These are phyloP conservation scores for Termitomyces sp. DNA, from an alignment of 768 basidiomycete genomes.

Conservation along the genomic window DNA sequence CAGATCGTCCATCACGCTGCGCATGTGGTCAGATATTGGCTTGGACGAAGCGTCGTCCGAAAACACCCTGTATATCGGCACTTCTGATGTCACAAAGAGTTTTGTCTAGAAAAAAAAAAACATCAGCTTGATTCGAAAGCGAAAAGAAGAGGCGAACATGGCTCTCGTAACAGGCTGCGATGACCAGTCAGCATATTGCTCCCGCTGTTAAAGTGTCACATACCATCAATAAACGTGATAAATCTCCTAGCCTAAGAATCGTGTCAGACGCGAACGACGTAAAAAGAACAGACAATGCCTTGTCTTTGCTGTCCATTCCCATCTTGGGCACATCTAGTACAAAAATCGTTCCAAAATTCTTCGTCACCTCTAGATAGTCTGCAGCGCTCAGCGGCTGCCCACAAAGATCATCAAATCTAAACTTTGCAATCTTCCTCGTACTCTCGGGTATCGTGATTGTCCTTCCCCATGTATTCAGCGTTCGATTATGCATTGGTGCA, in stretches of 20 bases:
- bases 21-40: slow-evolving; percentile 77
- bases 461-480: slow-evolving; percentile 90
- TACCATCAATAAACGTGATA: slow-evolving; percentile 95
- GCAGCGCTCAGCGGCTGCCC: slow-evolving; percentile 88
- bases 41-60: slow-evolving; percentile 55
- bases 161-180: slow-evolving; percentile 84
- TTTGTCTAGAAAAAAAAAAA: slow-evolving; percentile 72
- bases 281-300: slow-evolving; percentile 38
- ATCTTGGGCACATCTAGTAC: slow-evolving; percentile 85
- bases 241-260: slow-evolving; percentile 77
- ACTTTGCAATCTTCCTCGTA: slow-evolving; percentile 76
- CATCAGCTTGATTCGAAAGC: neutral
- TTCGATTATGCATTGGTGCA: slow-evolving; percentile 55
- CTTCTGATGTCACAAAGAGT: slow-evolving; percentile 88
- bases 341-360: slow-evolving; percentile 84
- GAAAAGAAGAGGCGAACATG: slow-evolving; percentile 41
- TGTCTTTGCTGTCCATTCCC: slow-evolving; percentile 82
- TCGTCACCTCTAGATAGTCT: slow-evolving; percentile 93
- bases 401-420: slow-evolving; percentile 84
- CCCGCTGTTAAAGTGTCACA: slow-evolving; percentile 19
- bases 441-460: slow-evolving; percentile 74
- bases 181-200: neutral
- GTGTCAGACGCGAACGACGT: neutral
- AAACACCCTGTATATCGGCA: slow-evolving; percentile 88
- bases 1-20: slow-evolving; percentile 94